A percentile compares a stretch with the other conserved stretches of the same genome.
Evolutionary conservation across 108 stramenopile genomes (phyloP).

Genomic region (Thalassiosira profunda): DNA sequence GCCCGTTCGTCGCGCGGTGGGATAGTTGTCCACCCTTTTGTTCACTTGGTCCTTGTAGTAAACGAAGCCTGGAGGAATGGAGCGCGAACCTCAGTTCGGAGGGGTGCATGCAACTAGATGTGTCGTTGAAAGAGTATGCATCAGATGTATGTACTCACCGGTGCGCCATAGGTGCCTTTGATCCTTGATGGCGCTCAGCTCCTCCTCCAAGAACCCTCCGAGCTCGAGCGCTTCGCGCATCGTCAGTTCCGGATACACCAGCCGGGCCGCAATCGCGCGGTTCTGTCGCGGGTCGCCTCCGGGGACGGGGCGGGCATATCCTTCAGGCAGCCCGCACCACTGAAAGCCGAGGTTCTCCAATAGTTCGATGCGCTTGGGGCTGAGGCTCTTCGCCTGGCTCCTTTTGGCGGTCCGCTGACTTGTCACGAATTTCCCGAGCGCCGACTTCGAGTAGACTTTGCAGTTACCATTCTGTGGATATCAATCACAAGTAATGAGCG

Average conservation of each 20-base stretch:
- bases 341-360: constrained; percentile 49
- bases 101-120: no score
- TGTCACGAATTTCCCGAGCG: constrained; percentile 8
- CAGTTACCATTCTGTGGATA: constrained; percentile 5
- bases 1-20: neutral
- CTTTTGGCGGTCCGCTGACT: neutral
- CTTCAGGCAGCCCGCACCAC: constrained; percentile 31
- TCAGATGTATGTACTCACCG: neutral
- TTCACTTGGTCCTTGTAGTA: constrained; percentile 6
- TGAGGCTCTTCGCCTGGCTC: constrained; percentile 21
- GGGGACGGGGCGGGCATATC: neutral
- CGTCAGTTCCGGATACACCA: constrained; percentile 7
- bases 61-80: no score
- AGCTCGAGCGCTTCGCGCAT: constrained; percentile 7
- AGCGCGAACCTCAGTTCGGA: no score
- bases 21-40: constrained; percentile 1
- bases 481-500: no score
- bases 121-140: no score
- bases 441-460: constrained; percentile 13
- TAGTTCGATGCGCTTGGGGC: constrained; percentile 44
- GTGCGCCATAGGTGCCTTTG: constrained; percentile 15
- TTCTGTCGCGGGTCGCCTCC: constrained; percentile 13
- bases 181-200: constrained; percentile 15
- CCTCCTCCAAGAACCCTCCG: constrained; percentile 7
- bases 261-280: constrained; percentile 15